Conservation (phyloP, 2,329 filamentous ascomycete species). For the Xylariaceae sp. region DNA sequence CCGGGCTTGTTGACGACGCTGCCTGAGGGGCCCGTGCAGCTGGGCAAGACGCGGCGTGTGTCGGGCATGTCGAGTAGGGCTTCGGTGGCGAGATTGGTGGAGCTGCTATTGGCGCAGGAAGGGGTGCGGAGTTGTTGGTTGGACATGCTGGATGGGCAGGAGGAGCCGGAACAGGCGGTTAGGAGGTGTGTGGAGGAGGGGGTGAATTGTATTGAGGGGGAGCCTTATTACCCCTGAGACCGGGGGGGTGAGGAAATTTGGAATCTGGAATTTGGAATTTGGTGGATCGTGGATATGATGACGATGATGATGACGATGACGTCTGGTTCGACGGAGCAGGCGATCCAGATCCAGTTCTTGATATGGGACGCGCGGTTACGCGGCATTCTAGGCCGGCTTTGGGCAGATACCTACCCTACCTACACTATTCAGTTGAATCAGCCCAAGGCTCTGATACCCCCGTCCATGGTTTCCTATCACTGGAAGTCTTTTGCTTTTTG, state of each 20-base stretch:
- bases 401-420: no score
- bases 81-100: slow-evolving; percentile 54
- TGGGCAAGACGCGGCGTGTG: slow-evolving; percentile 40
- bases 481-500: no score
- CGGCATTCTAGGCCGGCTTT: no score
- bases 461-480: no score
- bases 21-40: slow-evolving; percentile 41
- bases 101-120: slow-evolving; percentile 47
- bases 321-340: no score
- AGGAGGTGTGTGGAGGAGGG: slow-evolving; percentile 43
- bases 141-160: slow-evolving; percentile 50
- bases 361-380: no score
- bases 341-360: no score
- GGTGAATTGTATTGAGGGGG: slow-evolving; percentile 49
- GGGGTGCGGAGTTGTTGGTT: slow-evolving; percentile 47
- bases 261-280: not conserved
- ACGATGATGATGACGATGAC: no score
- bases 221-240: slow-evolving; percentile 36
- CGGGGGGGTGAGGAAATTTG: no score
- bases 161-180: slow-evolving; percentile 44
- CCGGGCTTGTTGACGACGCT: slow-evolving; percentile 47
- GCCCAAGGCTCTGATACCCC: no score
- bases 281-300: no score
- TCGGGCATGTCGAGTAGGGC: slow-evolving; percentile 46
- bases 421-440: no score